These are phyloP conservation scores for Moniliella sp. DNA, from an alignment of 1,284 basidiomycete genomes.

Conservation along the genomic window DNA sequence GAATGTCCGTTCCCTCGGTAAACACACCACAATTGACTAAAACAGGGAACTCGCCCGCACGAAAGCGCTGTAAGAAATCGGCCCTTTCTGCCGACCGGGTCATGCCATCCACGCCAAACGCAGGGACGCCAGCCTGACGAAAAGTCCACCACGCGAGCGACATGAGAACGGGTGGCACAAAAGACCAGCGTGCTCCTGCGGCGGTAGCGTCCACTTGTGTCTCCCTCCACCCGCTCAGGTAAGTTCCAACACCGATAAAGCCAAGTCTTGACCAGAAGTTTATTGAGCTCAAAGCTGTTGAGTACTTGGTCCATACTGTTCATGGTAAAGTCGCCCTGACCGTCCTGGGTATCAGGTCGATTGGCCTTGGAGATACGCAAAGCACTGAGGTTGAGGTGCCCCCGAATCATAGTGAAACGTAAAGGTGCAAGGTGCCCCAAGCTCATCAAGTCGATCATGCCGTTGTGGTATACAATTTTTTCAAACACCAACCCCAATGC, in stretches of 20 bases:
- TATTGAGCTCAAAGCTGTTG: conserved; percentile 19
- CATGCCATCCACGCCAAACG: conserved; percentile 50
- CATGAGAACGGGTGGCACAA: conserved; percentile 65
- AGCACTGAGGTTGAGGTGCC: conserved; percentile 17
- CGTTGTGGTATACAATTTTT: conserved; percentile 71
- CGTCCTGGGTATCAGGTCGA: neutral
- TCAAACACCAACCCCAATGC: conserved; percentile 73
- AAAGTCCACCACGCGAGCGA: conserved; percentile 58
- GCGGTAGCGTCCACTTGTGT: neutral
- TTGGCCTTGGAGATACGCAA: conserved; percentile 6
- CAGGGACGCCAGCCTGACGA: conserved; percentile 57
- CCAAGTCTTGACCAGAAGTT: conserved; percentile 24
- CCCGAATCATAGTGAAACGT: conserved; percentile 25
- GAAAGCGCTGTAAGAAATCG: conserved; percentile 50
- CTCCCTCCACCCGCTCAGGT: neutral
- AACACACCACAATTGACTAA: conserved; percentile 78
- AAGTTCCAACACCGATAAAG: conserved; percentile 10
- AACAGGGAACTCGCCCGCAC: conserved; percentile 54
- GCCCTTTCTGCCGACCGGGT: conserved; percentile 50
- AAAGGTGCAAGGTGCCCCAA: conserved; percentile 34
- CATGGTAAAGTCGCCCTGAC: conserved; percentile 12
- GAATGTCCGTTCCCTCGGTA: conserved; percentile 29
- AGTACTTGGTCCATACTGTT: conserved; percentile 16
- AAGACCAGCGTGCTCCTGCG: conserved; percentile 74
- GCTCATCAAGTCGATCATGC: conserved; percentile 51